Evolutionary conservation across 345 rosid species (phyloP).

Genomic region (Moricandia arvensis): DNA sequence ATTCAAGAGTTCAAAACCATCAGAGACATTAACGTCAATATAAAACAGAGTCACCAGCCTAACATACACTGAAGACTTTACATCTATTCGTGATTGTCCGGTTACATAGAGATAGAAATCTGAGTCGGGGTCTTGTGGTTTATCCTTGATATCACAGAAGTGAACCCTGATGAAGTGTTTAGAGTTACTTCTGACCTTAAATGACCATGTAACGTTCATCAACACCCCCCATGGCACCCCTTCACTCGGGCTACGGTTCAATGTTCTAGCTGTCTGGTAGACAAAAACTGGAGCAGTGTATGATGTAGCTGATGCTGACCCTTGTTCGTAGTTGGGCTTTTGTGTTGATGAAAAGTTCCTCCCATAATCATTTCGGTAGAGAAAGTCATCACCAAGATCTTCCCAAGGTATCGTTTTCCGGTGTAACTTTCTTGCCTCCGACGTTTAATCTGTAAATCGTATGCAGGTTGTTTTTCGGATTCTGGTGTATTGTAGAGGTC

Average conservation of each 20-base stretch:
- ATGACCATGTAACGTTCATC: slow-evolving; percentile 50
- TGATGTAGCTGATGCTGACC: background rate
- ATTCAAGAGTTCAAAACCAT: slow-evolving; percentile 52
- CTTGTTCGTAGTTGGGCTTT: slow-evolving; percentile 9
- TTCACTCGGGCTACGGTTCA: background rate
- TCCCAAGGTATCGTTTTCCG: slow-evolving; percentile 56
- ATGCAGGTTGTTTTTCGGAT: slow-evolving; percentile 13
- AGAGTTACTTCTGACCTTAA: slow-evolving; percentile 40
- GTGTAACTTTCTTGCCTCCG: slow-evolving; percentile 56
- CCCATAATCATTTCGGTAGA: background rate
- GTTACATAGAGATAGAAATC: slow-evolving; percentile 45
- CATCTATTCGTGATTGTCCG: background rate
- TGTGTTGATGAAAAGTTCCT: accelerated
- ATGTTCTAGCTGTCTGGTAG: slow-evolving; percentile 43
- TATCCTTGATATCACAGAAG: slow-evolving; percentile 48
- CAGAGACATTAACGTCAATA: slow-evolving; percentile 47
- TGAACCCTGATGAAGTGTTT: slow-evolving; percentile 51
- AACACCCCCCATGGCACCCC: background rate
- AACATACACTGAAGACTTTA: background rate
- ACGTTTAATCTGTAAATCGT: slow-evolving; percentile 57
- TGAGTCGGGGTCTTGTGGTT: background rate
- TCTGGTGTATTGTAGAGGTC: slow-evolving; percentile 4
- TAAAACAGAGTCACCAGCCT: slow-evolving; percentile 38
- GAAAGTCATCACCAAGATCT: slow-evolving; percentile 54
- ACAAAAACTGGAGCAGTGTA: slow-evolving; percentile 47